Conservation (phyloP, 805 yeast species). For the Pichia cephalocereana region DNA sequence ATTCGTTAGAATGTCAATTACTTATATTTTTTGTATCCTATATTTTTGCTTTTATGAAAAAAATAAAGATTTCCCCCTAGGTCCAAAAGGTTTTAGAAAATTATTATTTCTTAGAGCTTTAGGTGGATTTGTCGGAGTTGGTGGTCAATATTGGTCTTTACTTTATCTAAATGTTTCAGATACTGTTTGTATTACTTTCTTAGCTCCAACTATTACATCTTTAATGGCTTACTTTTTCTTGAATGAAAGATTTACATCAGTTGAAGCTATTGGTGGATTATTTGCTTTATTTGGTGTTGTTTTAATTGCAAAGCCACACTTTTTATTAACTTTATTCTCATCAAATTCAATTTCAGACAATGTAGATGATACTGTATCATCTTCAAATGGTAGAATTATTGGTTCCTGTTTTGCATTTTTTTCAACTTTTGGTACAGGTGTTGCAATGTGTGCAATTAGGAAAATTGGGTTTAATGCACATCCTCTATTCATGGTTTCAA, state of each 20-base stretch:
- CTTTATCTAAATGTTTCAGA: conserved; percentile 70
- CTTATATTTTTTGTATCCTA: conserved; percentile 46
- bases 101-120: conserved; percentile 42
- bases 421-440: conserved; percentile 63
- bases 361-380: neutral
- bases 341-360: neutral
- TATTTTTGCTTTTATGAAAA: conserved; percentile 38
- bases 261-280: conserved; percentile 63
- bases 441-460: conserved; percentile 62
- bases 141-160: conserved; percentile 67
- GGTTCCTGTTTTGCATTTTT: conserved; percentile 57
- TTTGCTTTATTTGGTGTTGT: conserved; percentile 69
- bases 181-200: conserved; percentile 70
- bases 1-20: conserved; percentile 67
- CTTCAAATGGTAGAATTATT: conserved; percentile 33
- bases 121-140: conserved; percentile 74
- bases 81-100: conserved; percentile 5
- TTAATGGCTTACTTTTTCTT: conserved; percentile 60
- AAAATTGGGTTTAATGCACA: conserved; percentile 73
- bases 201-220: conserved; percentile 71
- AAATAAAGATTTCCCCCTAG: conserved; percentile 46
- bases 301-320: conserved; percentile 72
- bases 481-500: conserved; percentile 70
- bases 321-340: conserved; percentile 41
- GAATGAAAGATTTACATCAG: conserved; percentile 52